A percentile compares a stretch with the other conserved stretches of the same genome.
Conservation (phyloP, 1,284 basidiomycete species). For the Ustilago esculenta region DNA sequence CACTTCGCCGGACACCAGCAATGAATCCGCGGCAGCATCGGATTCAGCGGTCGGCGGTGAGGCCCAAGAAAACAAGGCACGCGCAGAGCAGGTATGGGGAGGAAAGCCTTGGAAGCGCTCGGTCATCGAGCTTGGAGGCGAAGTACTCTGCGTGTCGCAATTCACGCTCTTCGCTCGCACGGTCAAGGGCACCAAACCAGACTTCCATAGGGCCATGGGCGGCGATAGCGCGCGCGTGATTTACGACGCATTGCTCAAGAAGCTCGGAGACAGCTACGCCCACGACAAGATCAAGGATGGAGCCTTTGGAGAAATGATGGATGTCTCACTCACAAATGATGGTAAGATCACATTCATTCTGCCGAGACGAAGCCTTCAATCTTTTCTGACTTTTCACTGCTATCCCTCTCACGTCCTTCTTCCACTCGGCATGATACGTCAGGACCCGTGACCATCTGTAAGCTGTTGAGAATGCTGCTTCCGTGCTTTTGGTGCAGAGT, state of each 20-base stretch:
- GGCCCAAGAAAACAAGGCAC: slow-evolving; percentile 6
- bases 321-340: slow-evolving; percentile 61
- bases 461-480: slow-evolving; percentile 1
- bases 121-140: slow-evolving; percentile 58
- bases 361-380: too few species aligned
- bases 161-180: slow-evolving; percentile 63
- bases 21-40: background rate
- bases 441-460: slow-evolving; percentile 53
- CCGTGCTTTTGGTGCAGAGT: background rate
- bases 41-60: slow-evolving; percentile 1
- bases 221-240: slow-evolving; percentile 46
- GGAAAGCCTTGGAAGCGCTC: slow-evolving; percentile 58
- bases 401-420: too few species aligned
- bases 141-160: slow-evolving; percentile 64
- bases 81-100: slow-evolving; percentile 54
- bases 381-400: background rate
- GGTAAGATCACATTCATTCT: slow-evolving; percentile 24
- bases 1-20: background rate
- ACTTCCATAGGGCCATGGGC: slow-evolving; percentile 62
- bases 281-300: slow-evolving; percentile 57
- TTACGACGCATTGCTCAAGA: slow-evolving; percentile 55
- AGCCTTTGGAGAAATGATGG: slow-evolving; percentile 65
- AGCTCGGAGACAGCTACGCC: slow-evolving; percentile 44
- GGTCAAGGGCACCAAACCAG: slow-evolving; percentile 63
- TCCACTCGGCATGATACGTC: background rate